Evolutionary conservation across 768 basidiomycete genomes (phyloP), one percentile per base, ranked within the genome.

Genomic region (Amanita jacksonii): DNA sequence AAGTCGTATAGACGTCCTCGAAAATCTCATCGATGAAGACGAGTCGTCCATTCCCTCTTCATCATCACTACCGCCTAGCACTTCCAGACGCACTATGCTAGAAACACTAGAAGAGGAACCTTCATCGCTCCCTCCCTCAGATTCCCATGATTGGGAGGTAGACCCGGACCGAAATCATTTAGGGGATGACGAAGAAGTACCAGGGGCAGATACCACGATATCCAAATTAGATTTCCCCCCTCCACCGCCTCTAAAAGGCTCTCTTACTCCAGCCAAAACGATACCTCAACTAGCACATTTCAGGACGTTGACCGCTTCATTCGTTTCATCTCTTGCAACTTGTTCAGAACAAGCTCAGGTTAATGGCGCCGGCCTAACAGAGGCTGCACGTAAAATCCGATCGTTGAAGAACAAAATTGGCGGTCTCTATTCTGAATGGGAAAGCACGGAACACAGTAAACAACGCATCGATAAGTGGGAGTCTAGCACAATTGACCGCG

Each of bases 281-380:
- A 69, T 86, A 37, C 70, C 78, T 1, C 81, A 85, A 46, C 68
- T 92, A 38, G 67, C 76, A 2, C 72, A 84, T 50, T 67, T 91
- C 46, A 81, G 88, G 33, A 72, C 77, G 18, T 73, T 79, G 57
- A 92, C 89, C 0, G 60, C 78, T 7, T 82, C 85, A 7, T 74
- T 91, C 41, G 78, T 84, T 36, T 65, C 79, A 18, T 83, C 86
- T 8, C 72, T 93, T 35, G 73, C 79, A 2, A 75, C 79, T 25
- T 77, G 91, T 51, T 87, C 84, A 19, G 89, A 93, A 54, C 85
- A 90, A 48, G 84, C 87, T 10, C 89, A 93, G 57, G 86, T 90
- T 39, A 88, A 89, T 54, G 79, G 81, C 8, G 90, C 85, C 1
- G 83, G 81, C 3, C 82, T 85, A 8, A 79, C 87, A 1, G 89